phyloP scores from a whole-genome alignment of 768 basidiomycete species.

The Trametes cingulata region DNA sequence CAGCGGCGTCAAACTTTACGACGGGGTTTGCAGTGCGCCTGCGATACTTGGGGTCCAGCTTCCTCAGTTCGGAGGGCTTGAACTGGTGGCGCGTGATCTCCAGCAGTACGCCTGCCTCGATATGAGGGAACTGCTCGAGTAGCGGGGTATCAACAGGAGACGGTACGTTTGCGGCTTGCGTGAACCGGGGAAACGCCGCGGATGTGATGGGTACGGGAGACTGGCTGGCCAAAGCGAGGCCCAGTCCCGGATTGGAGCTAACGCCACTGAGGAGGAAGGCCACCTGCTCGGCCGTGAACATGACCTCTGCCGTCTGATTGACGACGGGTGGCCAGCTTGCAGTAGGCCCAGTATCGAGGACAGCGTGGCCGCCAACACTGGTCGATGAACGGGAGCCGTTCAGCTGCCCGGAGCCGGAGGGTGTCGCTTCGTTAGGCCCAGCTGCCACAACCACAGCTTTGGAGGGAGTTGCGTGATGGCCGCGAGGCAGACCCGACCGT shows the following conservation, averaged over 20 bases:
- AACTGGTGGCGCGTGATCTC: slow-evolving; percentile 11
- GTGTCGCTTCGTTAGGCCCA: too few species aligned
- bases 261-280: not conserved
- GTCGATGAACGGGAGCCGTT: too few species aligned
- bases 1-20: slow-evolving; percentile 12
- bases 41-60: slow-evolving; percentile 17
- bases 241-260: too few species aligned
- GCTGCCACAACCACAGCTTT: too few species aligned
- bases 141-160: not conserved
- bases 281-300: not conserved
- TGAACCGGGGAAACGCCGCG: not conserved
- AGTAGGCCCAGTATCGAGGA: too few species aligned
- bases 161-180: not conserved
- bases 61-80: slow-evolving; percentile 22
- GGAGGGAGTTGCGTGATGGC: too few species aligned
- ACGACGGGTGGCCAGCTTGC: too few species aligned
- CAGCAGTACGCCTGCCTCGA: slow-evolving; percentile 7
- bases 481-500: too few species aligned
- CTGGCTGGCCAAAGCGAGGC: too few species aligned
- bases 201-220: not conserved
- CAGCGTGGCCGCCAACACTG: too few species aligned
- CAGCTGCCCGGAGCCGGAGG: too few species aligned
- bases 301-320: not conserved
- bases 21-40: slow-evolving; percentile 15
- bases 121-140: not conserved